phyloP scores from a whole-genome alignment of 2,329 filamentous ascomycete genomes.

The Lachnellula hyalina region DNA sequence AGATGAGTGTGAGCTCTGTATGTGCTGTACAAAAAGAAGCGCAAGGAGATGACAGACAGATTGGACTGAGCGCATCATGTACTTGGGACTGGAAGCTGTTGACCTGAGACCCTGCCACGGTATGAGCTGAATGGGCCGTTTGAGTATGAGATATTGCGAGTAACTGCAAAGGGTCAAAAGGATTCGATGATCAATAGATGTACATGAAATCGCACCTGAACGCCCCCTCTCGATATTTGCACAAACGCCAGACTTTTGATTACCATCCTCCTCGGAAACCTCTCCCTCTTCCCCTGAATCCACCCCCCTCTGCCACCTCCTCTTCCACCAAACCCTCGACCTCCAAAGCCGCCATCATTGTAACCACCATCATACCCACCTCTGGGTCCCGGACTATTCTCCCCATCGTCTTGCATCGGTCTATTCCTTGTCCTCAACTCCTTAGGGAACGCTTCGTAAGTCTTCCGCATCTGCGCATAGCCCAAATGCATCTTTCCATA shows the following conservation, averaged over 20 bases:
- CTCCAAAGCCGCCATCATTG: constrained; percentile 35
- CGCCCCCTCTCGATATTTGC: constrained; percentile 9
- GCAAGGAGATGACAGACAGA: constrained; percentile 49
- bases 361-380: constrained; percentile 51
- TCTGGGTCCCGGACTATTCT: constrained; percentile 44
- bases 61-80: constrained; percentile 61
- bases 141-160: constrained; percentile 22
- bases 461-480: constrained; percentile 97
- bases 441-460: constrained; percentile 78
- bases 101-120: constrained; percentile 47
- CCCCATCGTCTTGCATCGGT: constrained; percentile 49
- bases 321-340: constrained; percentile 34
- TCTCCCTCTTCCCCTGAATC: constrained; percentile 26
- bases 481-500: constrained; percentile 99
- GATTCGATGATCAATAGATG: not conserved
- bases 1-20: constrained; percentile 49
- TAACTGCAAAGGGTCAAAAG: constrained; percentile 5
- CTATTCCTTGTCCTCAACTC: constrained; percentile 72
- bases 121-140: constrained; percentile 38
- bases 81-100: constrained; percentile 57
- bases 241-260: constrained; percentile 9
- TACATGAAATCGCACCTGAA: constrained; percentile 1
- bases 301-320: constrained; percentile 31
- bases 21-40: constrained; percentile 47
- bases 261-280: constrained; percentile 28